phyloP scores from a whole-genome alignment of 2,329 filamentous ascomycete genomes.

The Cladosporium sp. region DNA sequence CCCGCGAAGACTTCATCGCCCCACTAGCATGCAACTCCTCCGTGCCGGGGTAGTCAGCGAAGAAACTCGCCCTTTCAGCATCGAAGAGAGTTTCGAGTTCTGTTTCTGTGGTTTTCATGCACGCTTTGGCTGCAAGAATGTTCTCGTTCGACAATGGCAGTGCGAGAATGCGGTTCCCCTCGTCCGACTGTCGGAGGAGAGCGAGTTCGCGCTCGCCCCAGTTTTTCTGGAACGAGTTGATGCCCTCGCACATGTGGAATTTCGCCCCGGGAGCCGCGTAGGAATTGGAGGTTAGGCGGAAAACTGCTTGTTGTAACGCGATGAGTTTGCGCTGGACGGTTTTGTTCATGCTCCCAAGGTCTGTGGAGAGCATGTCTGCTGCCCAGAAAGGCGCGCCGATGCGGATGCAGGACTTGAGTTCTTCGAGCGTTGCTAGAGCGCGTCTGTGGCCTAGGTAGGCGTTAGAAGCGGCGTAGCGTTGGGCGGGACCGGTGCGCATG shows the following conservation, averaged over 20 bases:
- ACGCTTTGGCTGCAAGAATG: background rate
- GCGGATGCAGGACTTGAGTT: background rate
- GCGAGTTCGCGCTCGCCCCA: constrained; percentile 1
- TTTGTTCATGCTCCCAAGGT: background rate
- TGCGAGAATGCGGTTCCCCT: background rate
- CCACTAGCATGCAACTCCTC: background rate
- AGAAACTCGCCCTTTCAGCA: background rate
- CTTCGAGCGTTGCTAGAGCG: background rate
- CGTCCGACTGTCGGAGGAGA: background rate
- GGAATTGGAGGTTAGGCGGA: background rate
- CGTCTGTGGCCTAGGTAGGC: background rate
- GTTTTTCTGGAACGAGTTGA: background rate
- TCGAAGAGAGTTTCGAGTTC: background rate
- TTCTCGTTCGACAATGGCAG: background rate
- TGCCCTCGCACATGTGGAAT: background rate
- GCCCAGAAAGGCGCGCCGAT: background rate
- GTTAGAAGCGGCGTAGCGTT: background rate
- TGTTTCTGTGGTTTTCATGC: background rate
- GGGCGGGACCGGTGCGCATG: background rate
- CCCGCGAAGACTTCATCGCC: background rate
- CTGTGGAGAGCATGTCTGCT: background rate
- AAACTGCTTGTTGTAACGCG: background rate
- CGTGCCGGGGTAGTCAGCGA: background rate
- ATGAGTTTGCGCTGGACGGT: background rate
- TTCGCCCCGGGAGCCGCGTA: background rate